Conservation (phyloP, 2,329 filamentous ascomycete species). For the Paecilomyces sp. region DNA sequence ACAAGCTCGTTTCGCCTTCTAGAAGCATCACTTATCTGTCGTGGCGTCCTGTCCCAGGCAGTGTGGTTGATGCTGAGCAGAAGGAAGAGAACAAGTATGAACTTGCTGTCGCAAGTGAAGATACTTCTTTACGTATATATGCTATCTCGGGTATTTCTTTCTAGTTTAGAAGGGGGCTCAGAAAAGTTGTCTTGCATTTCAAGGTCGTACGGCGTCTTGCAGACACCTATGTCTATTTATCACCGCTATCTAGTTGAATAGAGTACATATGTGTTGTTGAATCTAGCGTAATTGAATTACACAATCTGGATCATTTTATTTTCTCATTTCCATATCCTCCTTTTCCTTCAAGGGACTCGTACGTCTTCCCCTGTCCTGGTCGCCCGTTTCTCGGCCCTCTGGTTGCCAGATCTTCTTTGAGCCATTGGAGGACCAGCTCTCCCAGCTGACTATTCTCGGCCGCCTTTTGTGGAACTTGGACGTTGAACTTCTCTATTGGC, state of each 20-base stretch:
- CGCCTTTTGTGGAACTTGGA: conserved; percentile 43
- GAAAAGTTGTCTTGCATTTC: conserved; percentile 2
- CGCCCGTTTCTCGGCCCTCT: conserved; percentile 67
- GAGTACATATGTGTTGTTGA: background rate
- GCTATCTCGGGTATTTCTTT: conserved; percentile 22
- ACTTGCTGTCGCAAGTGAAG: conserved; percentile 41
- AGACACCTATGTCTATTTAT: background rate
- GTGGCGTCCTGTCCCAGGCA: conserved; percentile 51
- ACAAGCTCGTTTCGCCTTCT: conserved; percentile 46
- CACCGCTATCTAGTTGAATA: background rate
- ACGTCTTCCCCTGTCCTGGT: conserved; percentile 43
- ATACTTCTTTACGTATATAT: conserved; percentile 37
- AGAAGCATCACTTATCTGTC: conserved; percentile 61
- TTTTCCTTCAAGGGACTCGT: conserved; percentile 50
- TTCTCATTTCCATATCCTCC: conserved; percentile 59
- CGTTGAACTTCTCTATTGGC: conserved; percentile 61
- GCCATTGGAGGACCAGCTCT: conserved; percentile 80
- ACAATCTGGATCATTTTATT: background rate
- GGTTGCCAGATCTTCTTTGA: conserved; percentile 70
- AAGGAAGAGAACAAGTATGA: conserved; percentile 15
- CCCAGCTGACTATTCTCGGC: conserved; percentile 76
- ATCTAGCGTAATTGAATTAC: background rate
- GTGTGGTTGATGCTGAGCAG: background rate
- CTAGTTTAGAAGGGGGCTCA: conserved; percentile 9
- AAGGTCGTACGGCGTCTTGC: background rate